phyloP scores from a whole-genome alignment of 257 asterid species.

The Eustoma russellianum region DNA sequence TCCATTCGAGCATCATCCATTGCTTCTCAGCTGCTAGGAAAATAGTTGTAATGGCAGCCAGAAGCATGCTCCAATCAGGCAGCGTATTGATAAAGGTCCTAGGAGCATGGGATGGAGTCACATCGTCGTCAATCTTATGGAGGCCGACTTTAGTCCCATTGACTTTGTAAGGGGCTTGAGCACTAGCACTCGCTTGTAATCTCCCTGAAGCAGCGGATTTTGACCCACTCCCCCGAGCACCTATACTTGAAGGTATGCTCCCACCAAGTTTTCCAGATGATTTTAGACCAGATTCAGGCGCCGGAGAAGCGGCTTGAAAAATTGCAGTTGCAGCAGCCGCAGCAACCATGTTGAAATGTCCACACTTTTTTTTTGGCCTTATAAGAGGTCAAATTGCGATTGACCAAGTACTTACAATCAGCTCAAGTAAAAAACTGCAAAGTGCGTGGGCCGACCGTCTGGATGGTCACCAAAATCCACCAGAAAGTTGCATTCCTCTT shows the following conservation, averaged over 20 bases:
- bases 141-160: slow-evolving; percentile 80
- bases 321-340: slow-evolving; percentile 66
- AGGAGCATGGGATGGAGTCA: slow-evolving; percentile 50
- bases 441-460: slow-evolving; percentile 6
- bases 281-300: slow-evolving; percentile 40
- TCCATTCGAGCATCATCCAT: slow-evolving; percentile 99
- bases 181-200: slow-evolving; percentile 56
- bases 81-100: slow-evolving; percentile 83
- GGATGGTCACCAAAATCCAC: not conserved
- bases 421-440: not conserved
- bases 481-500: slow-evolving; percentile 1
- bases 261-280: slow-evolving; percentile 46
- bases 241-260: slow-evolving; percentile 46
- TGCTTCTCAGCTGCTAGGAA: slow-evolving; percentile 97
- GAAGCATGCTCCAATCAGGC: slow-evolving; percentile 99
- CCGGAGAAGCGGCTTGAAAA: slow-evolving; percentile 44
- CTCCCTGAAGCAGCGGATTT: slow-evolving; percentile 53
- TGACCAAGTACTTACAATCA: not conserved
- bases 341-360: slow-evolving; percentile 47
- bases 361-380: too few species aligned
- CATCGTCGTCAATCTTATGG: slow-evolving; percentile 45
- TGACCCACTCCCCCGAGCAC: slow-evolving; percentile 47
- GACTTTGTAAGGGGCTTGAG: slow-evolving; percentile 88
- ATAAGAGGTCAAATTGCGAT: not conserved
- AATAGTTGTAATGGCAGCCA: slow-evolving; percentile 81